Evolutionary conservation across 331 rosid genomes (phyloP), one percentile per base, ranked within the genome.

Genomic region (Cucumis variabilis): DNA sequence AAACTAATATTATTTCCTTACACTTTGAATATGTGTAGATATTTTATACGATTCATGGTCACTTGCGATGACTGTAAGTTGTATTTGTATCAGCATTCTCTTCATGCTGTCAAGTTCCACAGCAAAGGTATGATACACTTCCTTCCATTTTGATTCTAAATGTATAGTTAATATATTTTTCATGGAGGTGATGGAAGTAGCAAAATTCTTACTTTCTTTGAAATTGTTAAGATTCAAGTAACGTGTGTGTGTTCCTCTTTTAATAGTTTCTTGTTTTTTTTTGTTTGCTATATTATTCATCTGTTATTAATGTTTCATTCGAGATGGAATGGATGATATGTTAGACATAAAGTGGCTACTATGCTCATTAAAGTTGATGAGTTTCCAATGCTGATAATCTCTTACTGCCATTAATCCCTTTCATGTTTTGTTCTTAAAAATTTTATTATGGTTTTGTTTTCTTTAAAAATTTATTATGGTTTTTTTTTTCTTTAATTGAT

Each of bases 31-130:
- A 79, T 86, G 33, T 93, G 94, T 93, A 98, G 99, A 98, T 91
- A 98, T 98, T 93, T 90, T 98, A 92, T 98, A 98, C 14, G 99
- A 98, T 92, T 98, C 99, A n/a, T 98, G 99, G 99, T 98, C 99
- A 87, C 99, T 99, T 30, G 99, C 99, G 27, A 98, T 98, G 99
- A 98, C 99, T 82, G 99, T 98, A 87, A 96, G 99, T 91, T 98
- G 99, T 50, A 96, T 98, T 92, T 96, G 99, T 91, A 96, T 98
- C 89, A 98, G 99, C 95, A 98, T 98, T 89, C 98, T 98, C 90
- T 98, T 99, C 75, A 98, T 98, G 99, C 97, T 98, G 86, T 98
- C 99, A 73, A 98, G 99, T 96, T 96, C 99, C n/a, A 90, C 99
- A 11, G 92, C 87, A 30, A 98, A 98, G 99, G 99, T 98, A 51